Percentiles rank a stretch among this genome's conserved stretches.
phyloP scores from a whole-genome alignment of 2,329 filamentous ascomycete species.

The Curvularia verruculosa region DNA sequence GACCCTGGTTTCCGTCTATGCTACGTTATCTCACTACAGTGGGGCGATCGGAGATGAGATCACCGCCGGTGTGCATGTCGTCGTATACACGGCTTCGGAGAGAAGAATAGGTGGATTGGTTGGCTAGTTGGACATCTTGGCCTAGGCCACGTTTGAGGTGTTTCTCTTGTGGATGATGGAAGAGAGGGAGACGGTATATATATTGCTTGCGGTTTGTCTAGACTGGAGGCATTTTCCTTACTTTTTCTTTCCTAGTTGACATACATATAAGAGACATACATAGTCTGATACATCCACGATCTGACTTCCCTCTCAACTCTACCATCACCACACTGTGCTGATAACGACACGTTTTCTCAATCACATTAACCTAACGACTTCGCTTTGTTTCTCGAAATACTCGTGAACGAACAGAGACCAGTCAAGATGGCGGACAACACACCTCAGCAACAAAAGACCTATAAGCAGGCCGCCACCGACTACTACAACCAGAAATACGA shows the following conservation, averaged over 20 bases:
- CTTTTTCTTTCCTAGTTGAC: neutral
- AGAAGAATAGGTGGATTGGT: constrained; percentile 2
- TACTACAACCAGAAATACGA: constrained; percentile 77
- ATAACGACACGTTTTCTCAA: neutral
- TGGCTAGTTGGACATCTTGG: neutral
- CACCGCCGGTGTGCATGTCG: constrained; percentile 21
- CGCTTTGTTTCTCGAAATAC: neutral
- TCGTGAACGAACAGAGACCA: neutral
- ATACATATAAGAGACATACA: neutral
- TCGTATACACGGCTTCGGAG: constrained; percentile 4
- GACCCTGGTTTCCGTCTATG: neutral
- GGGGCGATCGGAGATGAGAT: constrained; percentile 22
- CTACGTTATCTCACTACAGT: neutral
- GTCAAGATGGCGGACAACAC: constrained; percentile 9
- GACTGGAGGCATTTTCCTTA: neutral
- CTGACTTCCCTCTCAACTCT: neutral
- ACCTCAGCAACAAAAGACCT: constrained; percentile 28
- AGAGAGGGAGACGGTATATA: neutral
- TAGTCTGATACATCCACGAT: neutral
- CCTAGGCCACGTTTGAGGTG: neutral
- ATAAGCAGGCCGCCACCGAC: constrained; percentile 46
- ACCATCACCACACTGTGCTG: neutral
- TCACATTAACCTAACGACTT: neutral
- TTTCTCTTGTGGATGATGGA: neutral
- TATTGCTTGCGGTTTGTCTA: neutral